phyloP scores from a whole-genome alignment of 176 grass and related monocot genomes.

The Carex kokanica region DNA sequence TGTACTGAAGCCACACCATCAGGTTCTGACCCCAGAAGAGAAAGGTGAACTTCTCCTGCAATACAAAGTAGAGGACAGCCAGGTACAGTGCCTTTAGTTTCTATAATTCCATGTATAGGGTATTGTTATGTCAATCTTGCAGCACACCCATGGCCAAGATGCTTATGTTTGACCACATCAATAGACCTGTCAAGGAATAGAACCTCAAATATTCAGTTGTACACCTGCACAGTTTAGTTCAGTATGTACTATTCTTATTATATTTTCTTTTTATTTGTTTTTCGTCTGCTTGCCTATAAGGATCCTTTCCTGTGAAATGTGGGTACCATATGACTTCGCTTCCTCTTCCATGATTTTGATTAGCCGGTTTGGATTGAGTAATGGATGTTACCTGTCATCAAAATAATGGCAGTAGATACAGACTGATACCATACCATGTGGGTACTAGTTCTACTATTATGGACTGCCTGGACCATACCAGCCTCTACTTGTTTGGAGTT shows the following conservation, averaged over 20 bases:
- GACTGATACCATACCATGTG: not conserved
- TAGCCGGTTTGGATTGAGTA: not conserved
- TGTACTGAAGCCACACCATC: constrained; percentile 74
- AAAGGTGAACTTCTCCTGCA: constrained; percentile 56
- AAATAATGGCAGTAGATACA: not conserved
- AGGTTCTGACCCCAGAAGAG: constrained; percentile 54
- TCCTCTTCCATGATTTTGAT: not conserved
- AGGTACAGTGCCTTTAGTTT: constrained; percentile 47
- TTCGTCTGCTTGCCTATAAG: not conserved
- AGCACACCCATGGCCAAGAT: not conserved
- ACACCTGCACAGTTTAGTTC: not conserved
- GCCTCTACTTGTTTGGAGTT: not conserved
- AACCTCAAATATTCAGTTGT: not conserved
- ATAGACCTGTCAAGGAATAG: not conserved
- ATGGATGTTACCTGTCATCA: not conserved
- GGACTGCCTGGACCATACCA: not conserved
- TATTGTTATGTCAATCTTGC: not conserved
- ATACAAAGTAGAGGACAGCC: constrained; percentile 60
- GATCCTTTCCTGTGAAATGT: not conserved
- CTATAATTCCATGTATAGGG: not conserved
- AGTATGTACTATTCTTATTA: not conserved
- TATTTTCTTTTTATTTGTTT: not conserved
- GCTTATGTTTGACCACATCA: not conserved
- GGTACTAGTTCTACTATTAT: not conserved
- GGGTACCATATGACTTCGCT: not conserved